These are phyloP conservation scores for Physaria fendleri DNA, from an alignment of 345 rosid species.

Conservation along the genomic window DNA sequence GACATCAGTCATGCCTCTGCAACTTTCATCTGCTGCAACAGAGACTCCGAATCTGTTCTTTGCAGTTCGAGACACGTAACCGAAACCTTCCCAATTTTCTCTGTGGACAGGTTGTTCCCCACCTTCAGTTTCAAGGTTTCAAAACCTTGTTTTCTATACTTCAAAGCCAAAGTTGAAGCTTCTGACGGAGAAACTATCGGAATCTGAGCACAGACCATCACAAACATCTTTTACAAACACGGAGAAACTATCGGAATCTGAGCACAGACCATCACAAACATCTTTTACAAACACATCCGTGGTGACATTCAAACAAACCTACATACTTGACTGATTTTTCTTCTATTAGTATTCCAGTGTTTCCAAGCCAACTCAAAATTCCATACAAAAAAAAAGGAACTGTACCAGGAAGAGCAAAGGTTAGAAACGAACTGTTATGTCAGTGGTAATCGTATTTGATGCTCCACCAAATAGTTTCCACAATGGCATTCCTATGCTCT, in stretches of 20 bases:
- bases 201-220: too few species aligned
- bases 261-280: too few species aligned
- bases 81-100: slow-evolving; percentile 95
- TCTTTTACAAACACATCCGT: too few species aligned
- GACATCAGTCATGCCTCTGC: slow-evolving; percentile 60
- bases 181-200: slow-evolving; percentile 80
- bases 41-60: slow-evolving; percentile 61
- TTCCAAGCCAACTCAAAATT: neutral
- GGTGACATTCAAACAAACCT: slow-evolving; percentile 1
- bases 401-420: too few species aligned
- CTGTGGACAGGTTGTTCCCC: slow-evolving; percentile 87
- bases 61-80: slow-evolving; percentile 58
- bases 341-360: neutral
- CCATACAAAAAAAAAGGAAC: too few species aligned
- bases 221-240: too few species aligned
- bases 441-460: too few species aligned
- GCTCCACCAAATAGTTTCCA: too few species aligned
- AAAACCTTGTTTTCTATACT: slow-evolving; percentile 66
- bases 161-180: slow-evolving; percentile 69
- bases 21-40: slow-evolving; percentile 96
- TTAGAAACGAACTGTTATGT: too few species aligned
- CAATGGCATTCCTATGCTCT: too few species aligned
- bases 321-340: neutral
- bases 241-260: too few species aligned
- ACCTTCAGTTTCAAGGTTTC: slow-evolving; percentile 87